Evolutionary conservation across 2,329 filamentous ascomycete genomes (phyloP), one percentile per base, ranked within the genome.

Genomic region (Calonectria honghensis): DNA sequence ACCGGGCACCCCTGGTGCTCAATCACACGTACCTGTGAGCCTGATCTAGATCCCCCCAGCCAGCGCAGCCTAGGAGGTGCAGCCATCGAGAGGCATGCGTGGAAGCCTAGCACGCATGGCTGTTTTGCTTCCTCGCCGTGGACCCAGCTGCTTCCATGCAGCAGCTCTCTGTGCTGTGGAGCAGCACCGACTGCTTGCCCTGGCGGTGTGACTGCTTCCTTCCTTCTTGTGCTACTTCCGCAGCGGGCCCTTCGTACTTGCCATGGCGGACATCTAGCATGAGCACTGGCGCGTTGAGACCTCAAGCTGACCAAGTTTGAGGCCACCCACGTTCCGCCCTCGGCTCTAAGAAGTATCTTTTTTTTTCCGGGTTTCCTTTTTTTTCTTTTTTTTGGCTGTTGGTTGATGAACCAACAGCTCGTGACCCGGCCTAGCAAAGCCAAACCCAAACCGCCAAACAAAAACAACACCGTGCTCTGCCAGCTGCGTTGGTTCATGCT

Each of bases 361-460:
- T 32, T 32, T 32, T 32, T 32, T 32, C 31, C 31, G 31, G 4
- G 4, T 32, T 9, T 9, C 31, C 4, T 4, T 9, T 32, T 32
- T 32, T 32, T 32, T 5, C 3, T 32, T 32, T 32, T 13, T 29
- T 64, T 54, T 35, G 45, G 35, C 63, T 50, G 51, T 57, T 41
- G 66, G 57, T 41, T 69, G 71, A 48, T 31, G 16, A 66, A 41
- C 66, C 50, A 73, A 66, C 66, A 69, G 20, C 31, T 35, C 39
- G 57, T 41, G 71, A 45, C 41, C 51, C 32, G 18, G 59, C 61
- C 57, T 24, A 31, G 29, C 29, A 41, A 61, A 7, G 10, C 45
- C 39, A n/a, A 59, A 68, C 27, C 16, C 31, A 18, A 61, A 61
- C 37, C 32, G 39, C 50, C 10, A 29, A 64, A 71, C 37, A 59